Base-by-base conservation (phyloP, 75 land plant genomes). In the Cunninghamia lanceolata region DNA sequence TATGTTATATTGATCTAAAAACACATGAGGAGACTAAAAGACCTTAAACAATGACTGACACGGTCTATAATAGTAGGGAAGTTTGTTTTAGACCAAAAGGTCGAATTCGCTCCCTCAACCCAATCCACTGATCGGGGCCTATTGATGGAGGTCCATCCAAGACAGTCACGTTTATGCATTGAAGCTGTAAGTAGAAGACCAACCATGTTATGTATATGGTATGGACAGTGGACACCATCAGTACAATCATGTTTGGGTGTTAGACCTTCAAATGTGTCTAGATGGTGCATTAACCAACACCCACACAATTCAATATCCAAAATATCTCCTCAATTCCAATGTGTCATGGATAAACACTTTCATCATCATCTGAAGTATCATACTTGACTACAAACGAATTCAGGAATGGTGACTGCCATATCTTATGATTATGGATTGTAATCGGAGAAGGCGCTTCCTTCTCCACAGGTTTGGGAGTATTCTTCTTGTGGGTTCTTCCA, bases 401-500 rank as follows among this genome's bases (percentile, higher is more conserved):
- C 28, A 45, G 32, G 50, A 45, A 80, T 80, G 32, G 15, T 45
- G 82, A 43, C 52, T 80, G 50, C 46, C 15, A 80, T 45, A 80
- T 21, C 15, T 43, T 45, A 80, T 80, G 82, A 45, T 43, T 45
- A 45, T 80, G 82, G 32, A 28, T 80, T 43, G 30, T 28, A 28
- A 80, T 34, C 3, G 52, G 46, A 32, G 75, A 34, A 45, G 32
- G 50, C 5, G 47, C 21, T 80, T 45, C 52, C 32, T 80, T 80
- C 82, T 80, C 82, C 25, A 80, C 82, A 28, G 35, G 86, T 82
- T 46, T 43, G 36, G 85, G 85, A 47, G 52, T 42, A 36, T 53
- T 68, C 86, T 66, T 46, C 56, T 79, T 85, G 21, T 77, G 84
- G 81, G 85, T 43, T 85, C 87, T 86, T 17, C 74, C 82, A 40